phyloP scores from a whole-genome alignment of 106 monocot species.

The Dendrobium chrysotoxum region DNA sequence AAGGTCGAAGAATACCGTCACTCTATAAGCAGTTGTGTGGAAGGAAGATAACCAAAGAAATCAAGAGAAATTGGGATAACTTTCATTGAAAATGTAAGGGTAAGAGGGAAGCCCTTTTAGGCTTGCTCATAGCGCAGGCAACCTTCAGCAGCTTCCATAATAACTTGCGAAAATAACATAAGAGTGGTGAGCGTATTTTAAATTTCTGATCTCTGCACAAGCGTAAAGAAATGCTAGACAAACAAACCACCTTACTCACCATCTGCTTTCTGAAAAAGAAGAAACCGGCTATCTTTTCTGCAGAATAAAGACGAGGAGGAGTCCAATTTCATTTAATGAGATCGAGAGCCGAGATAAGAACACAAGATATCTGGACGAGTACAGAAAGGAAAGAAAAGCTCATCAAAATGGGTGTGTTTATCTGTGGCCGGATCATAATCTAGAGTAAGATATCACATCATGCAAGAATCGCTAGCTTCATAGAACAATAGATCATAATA shows the following conservation, averaged over 20 bases:
- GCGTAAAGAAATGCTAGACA: neutral
- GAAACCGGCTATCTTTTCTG: neutral
- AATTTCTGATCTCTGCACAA: neutral
- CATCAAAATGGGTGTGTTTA: neutral
- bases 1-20: no score
- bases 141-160: neutral
- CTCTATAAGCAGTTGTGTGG: neutral
- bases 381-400: neutral
- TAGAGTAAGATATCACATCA: neutral
- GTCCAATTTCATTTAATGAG: neutral
- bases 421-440: neutral
- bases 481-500: no score
- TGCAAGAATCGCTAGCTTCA: no score
- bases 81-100: no score
- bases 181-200: neutral
- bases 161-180: neutral
- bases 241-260: neutral
- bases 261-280: neutral
- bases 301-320: neutral
- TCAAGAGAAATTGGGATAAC: no score
- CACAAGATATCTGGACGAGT: neutral
- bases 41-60: neutral
- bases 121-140: neutral
- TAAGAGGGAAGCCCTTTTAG: neutral
- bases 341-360: neutral